A percentile compares a stretch with the other conserved stretches of the same genome.
Evolutionary conservation across 2,329 filamentous ascomycete species (phyloP).

Genomic region (Metarhizium sp.): DNA sequence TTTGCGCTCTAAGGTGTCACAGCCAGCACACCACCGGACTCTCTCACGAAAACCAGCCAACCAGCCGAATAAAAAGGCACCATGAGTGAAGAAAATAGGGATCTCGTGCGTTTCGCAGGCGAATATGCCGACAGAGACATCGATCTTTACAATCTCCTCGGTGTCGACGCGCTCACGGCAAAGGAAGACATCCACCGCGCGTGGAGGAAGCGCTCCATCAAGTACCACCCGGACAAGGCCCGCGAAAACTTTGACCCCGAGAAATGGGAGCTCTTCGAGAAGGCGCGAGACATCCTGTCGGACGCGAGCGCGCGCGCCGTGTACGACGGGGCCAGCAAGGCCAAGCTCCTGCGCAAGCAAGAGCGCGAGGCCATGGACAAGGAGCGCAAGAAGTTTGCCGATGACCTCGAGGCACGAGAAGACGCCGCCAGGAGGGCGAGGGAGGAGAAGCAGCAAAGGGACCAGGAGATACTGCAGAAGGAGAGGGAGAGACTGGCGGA

Average conservation of each 20-base stretch:
- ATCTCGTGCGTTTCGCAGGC: slow-evolving; percentile 43
- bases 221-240: slow-evolving; percentile 90
- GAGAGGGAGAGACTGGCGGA: slow-evolving; percentile 28
- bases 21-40: neutral
- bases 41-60: neutral
- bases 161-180: slow-evolving; percentile 52
- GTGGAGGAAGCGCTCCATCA: slow-evolving; percentile 77
- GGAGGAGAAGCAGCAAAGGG: slow-evolving; percentile 32
- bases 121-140: slow-evolving; percentile 51
- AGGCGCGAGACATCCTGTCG: slow-evolving; percentile 75
- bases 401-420: slow-evolving; percentile 77
- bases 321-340: slow-evolving; percentile 70
- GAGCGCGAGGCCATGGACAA: slow-evolving; percentile 67
- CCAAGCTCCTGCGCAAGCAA: slow-evolving; percentile 57
- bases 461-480: slow-evolving; percentile 24
- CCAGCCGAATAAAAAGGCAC: neutral
- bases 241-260: slow-evolving; percentile 63
- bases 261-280: slow-evolving; percentile 77
- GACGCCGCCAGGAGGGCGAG: slow-evolving; percentile 52
- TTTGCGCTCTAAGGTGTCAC: neutral
- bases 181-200: slow-evolving; percentile 72
- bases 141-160: slow-evolving; percentile 73
- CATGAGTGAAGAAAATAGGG: slow-evolving; percentile 32
- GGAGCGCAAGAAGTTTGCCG: slow-evolving; percentile 66
- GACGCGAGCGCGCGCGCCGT: slow-evolving; percentile 60